A percentile compares a stretch with the other conserved stretches of the same genome.
phyloP scores from a whole-genome alignment of 2,329 filamentous ascomycete genomes.

The Ophiostoma triangulosporum region DNA sequence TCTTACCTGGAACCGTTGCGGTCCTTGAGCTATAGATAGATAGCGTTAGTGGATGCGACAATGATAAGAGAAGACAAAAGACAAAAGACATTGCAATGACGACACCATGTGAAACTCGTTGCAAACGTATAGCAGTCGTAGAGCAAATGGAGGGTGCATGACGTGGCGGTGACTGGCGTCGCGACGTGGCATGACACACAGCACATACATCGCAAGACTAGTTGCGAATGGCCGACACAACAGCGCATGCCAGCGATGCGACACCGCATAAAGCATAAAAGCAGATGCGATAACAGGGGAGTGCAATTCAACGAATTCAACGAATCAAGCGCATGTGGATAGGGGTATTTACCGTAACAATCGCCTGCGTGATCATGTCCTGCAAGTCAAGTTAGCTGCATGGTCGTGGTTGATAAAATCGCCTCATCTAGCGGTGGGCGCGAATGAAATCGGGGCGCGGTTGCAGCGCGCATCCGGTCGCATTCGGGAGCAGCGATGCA shows the following conservation, averaged over 20 bases:
- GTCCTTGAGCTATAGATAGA: slow-evolving; percentile 40
- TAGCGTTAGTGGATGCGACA: slow-evolving; percentile 8
- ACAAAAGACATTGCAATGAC: background rate
- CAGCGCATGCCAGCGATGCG: background rate
- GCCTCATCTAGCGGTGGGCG: background rate
- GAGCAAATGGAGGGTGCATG: background rate
- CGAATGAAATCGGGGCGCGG: slow-evolving; percentile 3
- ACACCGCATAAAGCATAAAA: background rate
- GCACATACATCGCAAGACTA: background rate
- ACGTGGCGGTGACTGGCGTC: slow-evolving; percentile 6
- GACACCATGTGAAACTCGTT: background rate
- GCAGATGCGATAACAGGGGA: slow-evolving; percentile 15
- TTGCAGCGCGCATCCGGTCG: background rate
- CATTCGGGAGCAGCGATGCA: background rate
- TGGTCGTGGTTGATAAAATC: background rate
- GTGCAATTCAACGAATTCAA: background rate
- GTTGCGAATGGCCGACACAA: background rate
- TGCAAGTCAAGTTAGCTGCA: slow-evolving; percentile 17
- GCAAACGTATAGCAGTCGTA: background rate
- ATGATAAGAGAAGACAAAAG: background rate
- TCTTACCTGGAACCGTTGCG: slow-evolving; percentile 44
- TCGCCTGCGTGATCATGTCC: slow-evolving; percentile 52
- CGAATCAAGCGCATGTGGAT: background rate
- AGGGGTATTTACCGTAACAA: slow-evolving; percentile 40
- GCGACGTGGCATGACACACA: slow-evolving; percentile 9